Evolutionary conservation across 495 filamentous ascomycete species (phyloP), one percentile per base, ranked within the genome.

Genomic region (Articulospora tetracladia): DNA sequence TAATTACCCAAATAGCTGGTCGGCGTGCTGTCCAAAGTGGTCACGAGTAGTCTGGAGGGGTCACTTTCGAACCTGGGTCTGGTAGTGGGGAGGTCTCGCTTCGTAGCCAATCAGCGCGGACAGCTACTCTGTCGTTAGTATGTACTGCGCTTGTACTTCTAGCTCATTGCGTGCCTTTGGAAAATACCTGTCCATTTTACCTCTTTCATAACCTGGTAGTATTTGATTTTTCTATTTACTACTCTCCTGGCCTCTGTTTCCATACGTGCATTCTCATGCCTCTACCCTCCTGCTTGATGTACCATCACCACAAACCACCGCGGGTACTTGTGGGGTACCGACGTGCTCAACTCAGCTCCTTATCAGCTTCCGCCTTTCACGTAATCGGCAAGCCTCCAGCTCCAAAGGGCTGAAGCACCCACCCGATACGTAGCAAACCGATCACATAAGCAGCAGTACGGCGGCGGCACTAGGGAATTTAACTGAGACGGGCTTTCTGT

Each of bases 71-170:
- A 4, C 28, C 26, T 28, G 7, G 22, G 28, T 53, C 50, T 53
- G 48, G 50, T 53, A 32, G 50, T 53, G 50, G 50, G 50, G 50
- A 44, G 39, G 3, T 44, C 15, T 44, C 39, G 39, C 39, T 44
- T 44, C 39, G 39, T 44, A 17, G 15, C 39, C 39, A 44, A 44
- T 44, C 3, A 17, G 39, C 17, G 15, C 8, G n/a, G 4, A 7
- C 3, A 19, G 39, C 3, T 17, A 44, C 39, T 44, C 15, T n/a
- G n/a, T n/a, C n/a, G n/a, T n/a, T n/a, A n/a, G n/a, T n/a, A n/a
- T n/a, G n/a, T n/a, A n/a, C n/a, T n/a, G n/a, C 17, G 39, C 39
- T 44, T 44, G 17, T 12, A 15, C 17, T 15, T 19, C 39, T 44
- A 44, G 39, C 8, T 44, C 39, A 6, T 13, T 32, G n/a, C 39